These are phyloP conservation scores for Dactylella cylindrospora DNA, from an alignment of 2,329 filamentous ascomycete species.

Conservation along the genomic window DNA sequence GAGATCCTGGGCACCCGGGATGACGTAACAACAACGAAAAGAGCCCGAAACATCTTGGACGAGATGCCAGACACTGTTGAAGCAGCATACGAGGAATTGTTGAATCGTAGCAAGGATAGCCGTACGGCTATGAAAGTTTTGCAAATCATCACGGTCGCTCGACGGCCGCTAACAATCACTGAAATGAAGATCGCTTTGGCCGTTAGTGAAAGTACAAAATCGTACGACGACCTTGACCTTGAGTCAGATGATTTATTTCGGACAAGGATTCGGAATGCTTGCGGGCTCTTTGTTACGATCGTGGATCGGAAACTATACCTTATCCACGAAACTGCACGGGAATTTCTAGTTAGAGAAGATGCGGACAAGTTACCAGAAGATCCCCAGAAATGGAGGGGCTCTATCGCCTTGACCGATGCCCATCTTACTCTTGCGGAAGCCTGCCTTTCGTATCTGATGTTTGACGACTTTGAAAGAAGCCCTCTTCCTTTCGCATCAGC, in stretches of 20 bases:
- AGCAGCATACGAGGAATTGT: conserved; percentile 52
- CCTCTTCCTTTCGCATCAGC: too few relatives aligned
- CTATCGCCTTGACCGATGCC: too few relatives aligned
- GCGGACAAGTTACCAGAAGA: too few relatives aligned
- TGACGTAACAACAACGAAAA: conserved; percentile 45
- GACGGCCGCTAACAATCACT: conserved; percentile 50
- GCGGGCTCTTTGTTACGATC: conserved; percentile 53
- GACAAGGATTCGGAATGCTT: conserved; percentile 49
- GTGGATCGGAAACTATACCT: conserved; percentile 51
- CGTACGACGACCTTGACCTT: conserved; percentile 37
- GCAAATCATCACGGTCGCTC: conserved; percentile 51
- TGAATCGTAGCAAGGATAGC: conserved; percentile 49
- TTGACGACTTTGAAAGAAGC: too few relatives aligned
- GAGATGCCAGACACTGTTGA: conserved; percentile 50
- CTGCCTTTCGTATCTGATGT: too few relatives aligned
- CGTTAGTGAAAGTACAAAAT: conserved; percentile 25
- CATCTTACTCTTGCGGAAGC: too few relatives aligned
- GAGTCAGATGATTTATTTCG: conserved; percentile 43
- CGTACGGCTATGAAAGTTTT: conserved; percentile 50
- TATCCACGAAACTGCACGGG: conserved; percentile 54
- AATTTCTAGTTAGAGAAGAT: conserved; percentile 53
- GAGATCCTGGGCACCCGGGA: conserved; percentile 48
- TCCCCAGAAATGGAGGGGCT: too few relatives aligned
- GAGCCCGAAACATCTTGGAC: conserved; percentile 43
- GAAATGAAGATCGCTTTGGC: conserved; percentile 51